Evolutionary conservation across 306 rosid genomes (phyloP).

Genomic region (Senna tora): DNA sequence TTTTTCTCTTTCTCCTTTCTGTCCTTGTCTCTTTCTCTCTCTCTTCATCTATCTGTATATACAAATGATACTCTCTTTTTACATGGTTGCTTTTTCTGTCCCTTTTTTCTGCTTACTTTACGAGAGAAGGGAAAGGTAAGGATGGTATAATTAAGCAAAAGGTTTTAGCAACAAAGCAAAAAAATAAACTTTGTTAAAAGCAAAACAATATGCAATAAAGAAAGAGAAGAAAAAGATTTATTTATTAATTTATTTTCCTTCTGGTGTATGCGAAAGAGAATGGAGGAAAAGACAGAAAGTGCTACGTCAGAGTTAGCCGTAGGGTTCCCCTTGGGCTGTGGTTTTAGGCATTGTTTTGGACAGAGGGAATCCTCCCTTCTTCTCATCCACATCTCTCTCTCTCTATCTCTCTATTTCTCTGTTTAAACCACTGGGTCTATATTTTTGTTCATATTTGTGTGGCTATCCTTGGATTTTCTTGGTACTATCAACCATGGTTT

Average conservation of each 20-base stretch:
- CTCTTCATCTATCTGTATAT: conserved; percentile 32
- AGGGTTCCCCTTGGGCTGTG: conserved; percentile 71
- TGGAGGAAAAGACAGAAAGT: conserved; percentile 94
- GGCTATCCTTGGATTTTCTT: conserved; percentile 64
- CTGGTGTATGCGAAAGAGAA: conserved; percentile 53
- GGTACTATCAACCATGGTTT: conserved; percentile 60
- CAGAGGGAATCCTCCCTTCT: conserved; percentile 45
- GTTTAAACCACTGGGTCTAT: conserved; percentile 41
- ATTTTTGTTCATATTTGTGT: conserved; percentile 68
- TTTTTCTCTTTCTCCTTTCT: neutral
- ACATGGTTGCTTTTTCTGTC: conserved; percentile 47
- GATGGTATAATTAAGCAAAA: conserved; percentile 49
- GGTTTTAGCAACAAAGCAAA: conserved; percentile 37
- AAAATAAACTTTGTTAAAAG: conserved; percentile 44
- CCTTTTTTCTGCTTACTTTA: conserved; percentile 54
- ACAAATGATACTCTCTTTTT: conserved; percentile 64
- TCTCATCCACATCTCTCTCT: conserved; percentile 42
- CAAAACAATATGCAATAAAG: conserved; percentile 32
- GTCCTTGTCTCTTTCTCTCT: conserved; percentile 34
- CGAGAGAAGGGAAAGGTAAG: conserved; percentile 51
- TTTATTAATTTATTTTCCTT: neutral
- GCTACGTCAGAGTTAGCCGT: conserved; percentile 86
- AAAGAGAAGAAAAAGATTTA: conserved; percentile 24
- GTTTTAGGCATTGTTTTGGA: conserved; percentile 43
- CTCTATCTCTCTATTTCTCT: conserved; percentile 29